These are phyloP conservation scores for Colletotrichum costaricense DNA, from an alignment of 2,329 filamentous ascomycete species.

Conservation along the genomic window DNA sequence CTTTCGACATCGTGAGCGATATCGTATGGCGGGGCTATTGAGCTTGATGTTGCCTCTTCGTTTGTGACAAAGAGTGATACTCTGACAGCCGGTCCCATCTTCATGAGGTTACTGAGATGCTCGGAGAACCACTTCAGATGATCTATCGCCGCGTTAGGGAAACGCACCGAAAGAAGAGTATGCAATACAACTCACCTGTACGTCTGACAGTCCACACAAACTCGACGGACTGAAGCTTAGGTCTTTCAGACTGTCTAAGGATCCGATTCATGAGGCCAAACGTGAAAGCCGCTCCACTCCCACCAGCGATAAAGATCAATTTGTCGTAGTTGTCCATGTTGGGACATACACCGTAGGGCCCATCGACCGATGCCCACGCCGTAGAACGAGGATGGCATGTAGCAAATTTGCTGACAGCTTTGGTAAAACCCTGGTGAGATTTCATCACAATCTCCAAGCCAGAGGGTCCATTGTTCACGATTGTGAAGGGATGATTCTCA, in stretches of 20 bases:
- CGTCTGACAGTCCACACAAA: constrained; percentile 19
- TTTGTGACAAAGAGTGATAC: not conserved
- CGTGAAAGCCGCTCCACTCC: constrained; percentile 41
- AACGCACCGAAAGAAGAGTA: not conserved
- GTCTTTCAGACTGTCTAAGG: not conserved
- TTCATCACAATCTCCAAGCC: constrained; percentile 62
- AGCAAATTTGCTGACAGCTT: constrained; percentile 58
- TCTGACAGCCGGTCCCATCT: not conserved
- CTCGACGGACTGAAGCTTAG: not conserved
- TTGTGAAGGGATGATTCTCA: constrained; percentile 68
- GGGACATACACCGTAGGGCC: constrained; percentile 64
- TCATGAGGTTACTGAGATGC: not conserved
- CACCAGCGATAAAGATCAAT: constrained; percentile 38
- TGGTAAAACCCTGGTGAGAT: constrained; percentile 63
- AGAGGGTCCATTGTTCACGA: constrained; percentile 54
- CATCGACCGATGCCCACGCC: constrained; percentile 61
- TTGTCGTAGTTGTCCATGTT: constrained; percentile 47
- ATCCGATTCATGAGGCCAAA: constrained; percentile 37
- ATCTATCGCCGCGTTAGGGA: not conserved
- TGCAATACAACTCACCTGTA: not conserved
- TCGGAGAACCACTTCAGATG: not conserved
- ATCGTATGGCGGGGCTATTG: not conserved
- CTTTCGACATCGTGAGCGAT: not conserved
- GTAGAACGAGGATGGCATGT: constrained; percentile 49
- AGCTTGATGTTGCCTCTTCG: not conserved